Evolutionary conservation across 495 filamentous ascomycete genomes (phyloP).

Genomic region (Sabuloglossum arenarium): DNA sequence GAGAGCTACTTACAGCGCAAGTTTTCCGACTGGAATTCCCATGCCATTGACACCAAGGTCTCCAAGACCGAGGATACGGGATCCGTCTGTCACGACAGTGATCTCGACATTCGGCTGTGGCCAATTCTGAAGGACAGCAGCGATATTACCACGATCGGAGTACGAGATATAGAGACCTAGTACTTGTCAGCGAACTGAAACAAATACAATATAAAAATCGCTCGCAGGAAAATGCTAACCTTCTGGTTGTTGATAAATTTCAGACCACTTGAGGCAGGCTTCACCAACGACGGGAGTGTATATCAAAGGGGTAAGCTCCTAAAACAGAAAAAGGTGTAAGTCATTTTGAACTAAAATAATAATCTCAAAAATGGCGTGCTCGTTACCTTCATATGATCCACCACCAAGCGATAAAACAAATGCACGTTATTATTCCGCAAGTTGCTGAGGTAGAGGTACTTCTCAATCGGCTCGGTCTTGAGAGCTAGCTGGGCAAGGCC

Average conservation of each 20-base stretch:
- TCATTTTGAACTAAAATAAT: not conserved
- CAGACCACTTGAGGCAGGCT: conserved; percentile 86
- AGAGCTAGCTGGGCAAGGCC: conserved; percentile 52
- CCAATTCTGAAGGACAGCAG: conserved; percentile 75
- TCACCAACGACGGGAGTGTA: conserved; percentile 97
- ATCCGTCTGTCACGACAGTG: conserved; percentile 91
- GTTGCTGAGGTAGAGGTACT: conserved; percentile 79
- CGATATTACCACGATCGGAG: conserved; percentile 67
- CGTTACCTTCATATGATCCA: conserved; percentile 59
- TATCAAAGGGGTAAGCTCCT: conserved; percentile 81
- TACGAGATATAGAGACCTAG: conserved; percentile 72
- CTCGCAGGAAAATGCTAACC: conserved; percentile 24
- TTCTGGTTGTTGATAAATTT: conserved; percentile 89
- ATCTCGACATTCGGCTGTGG: conserved; percentile 76
- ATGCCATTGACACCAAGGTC: conserved; percentile 96
- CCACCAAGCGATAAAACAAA: conserved; percentile 85
- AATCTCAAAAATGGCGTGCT: not conserved
- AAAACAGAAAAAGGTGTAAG: not conserved
- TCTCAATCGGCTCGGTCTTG: conserved; percentile 68
- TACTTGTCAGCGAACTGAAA: conserved; percentile 14
- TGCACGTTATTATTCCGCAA: conserved; percentile 79
- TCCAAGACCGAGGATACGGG: conserved; percentile 84
- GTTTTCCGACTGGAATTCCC: conserved; percentile 60
- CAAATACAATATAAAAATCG: no score
- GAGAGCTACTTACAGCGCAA: conserved; percentile 12